Evolutionary conservation across 345 rosid genomes (phyloP).

Genomic region (Euphorbia peplus): DNA sequence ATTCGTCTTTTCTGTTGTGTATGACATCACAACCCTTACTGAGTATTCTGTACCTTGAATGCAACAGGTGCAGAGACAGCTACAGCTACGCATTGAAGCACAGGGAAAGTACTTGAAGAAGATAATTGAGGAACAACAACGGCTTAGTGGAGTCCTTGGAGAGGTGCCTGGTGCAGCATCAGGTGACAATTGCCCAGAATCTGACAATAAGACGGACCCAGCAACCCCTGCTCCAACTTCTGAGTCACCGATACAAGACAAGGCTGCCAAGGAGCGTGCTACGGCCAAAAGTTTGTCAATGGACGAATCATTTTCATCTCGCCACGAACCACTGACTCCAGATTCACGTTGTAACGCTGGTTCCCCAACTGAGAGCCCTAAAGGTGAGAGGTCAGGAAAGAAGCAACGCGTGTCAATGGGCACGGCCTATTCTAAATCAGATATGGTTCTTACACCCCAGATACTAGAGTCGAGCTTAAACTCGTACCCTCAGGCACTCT

Average conservation of each 20-base stretch:
- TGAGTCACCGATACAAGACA: constrained; percentile 69
- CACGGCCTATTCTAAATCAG: constrained; percentile 43
- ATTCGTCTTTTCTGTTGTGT: background rate
- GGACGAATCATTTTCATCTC: constrained; percentile 83
- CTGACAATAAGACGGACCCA: constrained; percentile 74
- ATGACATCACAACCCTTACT: background rate
- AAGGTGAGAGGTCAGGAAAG: constrained; percentile 60
- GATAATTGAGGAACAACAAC: constrained; percentile 97
- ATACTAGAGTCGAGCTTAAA: constrained; percentile 81
- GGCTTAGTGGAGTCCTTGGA: constrained; percentile 64
- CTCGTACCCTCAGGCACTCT: constrained; percentile 48
- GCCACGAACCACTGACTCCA: constrained; percentile 79
- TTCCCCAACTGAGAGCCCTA: constrained; percentile 57
- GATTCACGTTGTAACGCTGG: constrained; percentile 68
- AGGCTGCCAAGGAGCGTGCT: constrained; percentile 55
- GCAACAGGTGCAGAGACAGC: constrained; percentile 91
- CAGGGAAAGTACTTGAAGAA: constrained; percentile 96
- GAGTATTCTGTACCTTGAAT: constrained; percentile 13
- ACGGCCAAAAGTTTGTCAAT: constrained; percentile 71
- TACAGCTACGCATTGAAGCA: constrained; percentile 95
- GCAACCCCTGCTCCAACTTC: constrained; percentile 87
- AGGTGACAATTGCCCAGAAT: constrained; percentile 46
- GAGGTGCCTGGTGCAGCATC: constrained; percentile 50
- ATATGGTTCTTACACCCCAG: constrained; percentile 51
- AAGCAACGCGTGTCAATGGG: constrained; percentile 53